Base-by-base conservation (phyloP, 495 filamentous ascomycete species). In the Xylona heveae region DNA sequence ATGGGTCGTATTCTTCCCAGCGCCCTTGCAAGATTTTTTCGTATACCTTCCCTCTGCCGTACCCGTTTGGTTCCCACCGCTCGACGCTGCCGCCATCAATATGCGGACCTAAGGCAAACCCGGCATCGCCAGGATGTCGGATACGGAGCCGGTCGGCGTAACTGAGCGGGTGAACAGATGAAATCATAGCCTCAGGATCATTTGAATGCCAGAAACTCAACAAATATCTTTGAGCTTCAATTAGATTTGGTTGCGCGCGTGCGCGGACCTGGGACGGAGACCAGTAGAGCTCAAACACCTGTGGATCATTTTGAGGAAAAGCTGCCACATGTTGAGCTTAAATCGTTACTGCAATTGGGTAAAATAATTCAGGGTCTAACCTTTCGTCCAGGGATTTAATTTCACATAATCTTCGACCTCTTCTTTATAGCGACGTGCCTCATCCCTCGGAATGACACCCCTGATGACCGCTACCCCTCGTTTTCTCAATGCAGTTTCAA, bases 221-320 rank as follows among this genome's bases (percentile, higher is more conserved):
- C 4, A 28, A 28, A 4, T 28, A 12, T 14, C 17, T 55, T 42
- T 90, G 80, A 0, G 73, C 59, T 19, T 59, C 49, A 3, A 91
- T 54, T 39, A 91, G 37, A 30, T 74, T 71, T 6, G 74, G 62
- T 48, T 93, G 74, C 0, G 64, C 57, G 10, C 83, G 65, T 7
- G 83, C 81, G 24, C 66, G 61, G 18, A 78, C 54, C 43, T 93
- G 82, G 3, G 73, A 54, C 5, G 68, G 64, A 1, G 77, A 76
- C 83, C 83, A 93, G 55, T 93, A 92, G 2, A 92, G 57, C 45
- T 93, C 83, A 43, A 73, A 84, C 3, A 92, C 80, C 31, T 80
- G 71, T 0, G 81, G 82, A 8, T 61, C 62, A 13, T 67, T 58
- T 1, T 58, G 34, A 0, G 69, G 69, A 41, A 73, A 66, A 6